A percentile compares a stretch with the other conserved stretches of the same genome.
Evolutionary conservation across 75 land plant genomes (phyloP).

Genomic region (Isoetes taiwanensis): DNA sequence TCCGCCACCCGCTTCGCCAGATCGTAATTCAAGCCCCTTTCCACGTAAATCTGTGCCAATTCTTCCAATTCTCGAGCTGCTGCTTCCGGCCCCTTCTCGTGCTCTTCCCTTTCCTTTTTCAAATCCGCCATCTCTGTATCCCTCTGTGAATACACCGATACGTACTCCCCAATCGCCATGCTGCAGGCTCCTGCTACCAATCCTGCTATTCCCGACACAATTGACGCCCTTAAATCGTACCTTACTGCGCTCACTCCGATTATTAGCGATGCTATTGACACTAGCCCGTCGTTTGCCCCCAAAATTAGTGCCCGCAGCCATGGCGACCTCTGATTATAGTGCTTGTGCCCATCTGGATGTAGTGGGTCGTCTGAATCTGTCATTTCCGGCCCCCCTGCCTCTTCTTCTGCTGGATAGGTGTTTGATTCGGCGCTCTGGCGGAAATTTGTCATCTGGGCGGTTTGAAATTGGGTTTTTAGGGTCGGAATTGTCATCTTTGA

Average conservation of each 20-base stretch:
- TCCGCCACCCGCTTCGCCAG: conserved; percentile 21
- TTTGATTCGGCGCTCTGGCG: no score
- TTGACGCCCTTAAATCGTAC: conserved; percentile 26
- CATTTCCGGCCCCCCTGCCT: no score
- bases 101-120: conserved; percentile 19
- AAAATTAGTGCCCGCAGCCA: conserved; percentile 82
- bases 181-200: conserved; percentile 78
- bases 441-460: no score
- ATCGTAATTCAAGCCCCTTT: conserved; percentile 11
- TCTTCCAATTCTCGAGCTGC: conserved; percentile 15
- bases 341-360: no score
- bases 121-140: conserved; percentile 48
- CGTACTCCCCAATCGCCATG: conserved; percentile 92
- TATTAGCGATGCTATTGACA: conserved; percentile 69
- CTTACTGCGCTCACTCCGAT: conserved; percentile 72
- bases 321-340: conserved; percentile 47
- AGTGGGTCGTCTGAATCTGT: no score
- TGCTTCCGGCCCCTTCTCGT: neutral
- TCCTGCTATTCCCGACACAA: conserved; percentile 67
- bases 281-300: conserved; percentile 82
- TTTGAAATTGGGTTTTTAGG: no score
- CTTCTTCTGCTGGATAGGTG: no score
- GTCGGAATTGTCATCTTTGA: no score
- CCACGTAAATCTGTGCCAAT: conserved; percentile 15
- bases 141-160: conserved; percentile 69